A percentile compares a stretch with the other conserved stretches of the same genome.
Conservation (phyloP, 2,329 filamentous ascomycete genomes). For the Ceratocystiopsis sp. region DNA sequence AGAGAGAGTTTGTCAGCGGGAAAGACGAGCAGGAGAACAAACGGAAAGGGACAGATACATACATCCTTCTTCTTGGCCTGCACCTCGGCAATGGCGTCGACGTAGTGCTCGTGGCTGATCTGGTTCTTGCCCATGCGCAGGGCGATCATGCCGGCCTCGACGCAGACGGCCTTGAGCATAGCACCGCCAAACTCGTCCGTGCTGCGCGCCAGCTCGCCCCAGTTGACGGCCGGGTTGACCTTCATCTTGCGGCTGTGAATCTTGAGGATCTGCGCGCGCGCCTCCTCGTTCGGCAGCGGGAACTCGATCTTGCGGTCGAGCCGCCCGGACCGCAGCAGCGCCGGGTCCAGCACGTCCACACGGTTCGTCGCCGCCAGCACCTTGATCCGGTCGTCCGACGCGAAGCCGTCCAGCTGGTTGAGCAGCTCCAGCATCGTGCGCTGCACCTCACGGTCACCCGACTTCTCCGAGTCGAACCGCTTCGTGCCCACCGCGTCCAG, state of each 20-base stretch:
- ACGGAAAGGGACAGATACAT: conserved; percentile 16
- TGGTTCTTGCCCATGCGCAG: conserved; percentile 87
- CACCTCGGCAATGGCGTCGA: conserved; percentile 94
- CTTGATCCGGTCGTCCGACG: conserved; percentile 92
- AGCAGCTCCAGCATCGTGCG: conserved; percentile 97
- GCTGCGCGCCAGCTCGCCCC: conserved; percentile 82
- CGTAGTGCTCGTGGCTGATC: conserved; percentile 96
- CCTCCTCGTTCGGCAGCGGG: conserved; percentile 93
- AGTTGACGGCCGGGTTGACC: conserved; percentile 84
- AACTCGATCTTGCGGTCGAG: conserved; percentile 97
- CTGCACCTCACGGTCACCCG: conserved; percentile 92
- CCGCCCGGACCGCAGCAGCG: conserved; percentile 77
- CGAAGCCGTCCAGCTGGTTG: conserved; percentile 96
- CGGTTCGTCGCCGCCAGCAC: conserved; percentile 89
- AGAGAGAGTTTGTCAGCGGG: conserved; percentile 11
- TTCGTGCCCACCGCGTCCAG: conserved; percentile 96
- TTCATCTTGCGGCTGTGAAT: conserved; percentile 99
- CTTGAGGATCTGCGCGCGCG: conserved; percentile 86
- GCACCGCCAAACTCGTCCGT: conserved; percentile 98
- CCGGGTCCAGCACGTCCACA: conserved; percentile 84
- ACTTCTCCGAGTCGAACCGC: conserved; percentile 97
- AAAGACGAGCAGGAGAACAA: neutral
- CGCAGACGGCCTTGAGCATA: conserved; percentile 94
- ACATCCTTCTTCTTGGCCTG: conserved; percentile 89
- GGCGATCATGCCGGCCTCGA: conserved; percentile 98